Evolutionary conservation across 352 stramenopile species (phyloP).

Genomic region (Globisporangium sylvaticum): DNA sequence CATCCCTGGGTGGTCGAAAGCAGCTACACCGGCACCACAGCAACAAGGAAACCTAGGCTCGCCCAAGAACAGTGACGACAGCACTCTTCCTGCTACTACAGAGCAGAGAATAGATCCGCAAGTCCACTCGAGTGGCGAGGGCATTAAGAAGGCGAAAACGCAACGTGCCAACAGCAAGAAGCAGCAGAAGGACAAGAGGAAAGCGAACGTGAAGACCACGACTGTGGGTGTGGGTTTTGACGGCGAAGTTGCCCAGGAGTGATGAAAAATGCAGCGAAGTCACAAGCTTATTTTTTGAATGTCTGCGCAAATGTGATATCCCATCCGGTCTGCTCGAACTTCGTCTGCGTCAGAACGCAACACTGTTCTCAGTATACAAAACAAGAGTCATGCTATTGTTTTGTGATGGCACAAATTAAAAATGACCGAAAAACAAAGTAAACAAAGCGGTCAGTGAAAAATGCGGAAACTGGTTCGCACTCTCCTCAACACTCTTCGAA

Average conservation of each 20-base stretch:
- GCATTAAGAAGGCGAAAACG: neutral
- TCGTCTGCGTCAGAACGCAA: neutral
- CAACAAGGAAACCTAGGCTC: neutral
- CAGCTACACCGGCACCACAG: neutral
- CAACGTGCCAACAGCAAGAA: neutral
- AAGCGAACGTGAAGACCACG: constrained; percentile 1
- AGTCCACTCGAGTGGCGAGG: neutral
- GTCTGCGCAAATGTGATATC: no score
- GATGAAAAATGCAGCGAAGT: neutral
- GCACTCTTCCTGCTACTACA: neutral
- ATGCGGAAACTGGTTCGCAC: neutral
- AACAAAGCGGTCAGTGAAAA: neutral
- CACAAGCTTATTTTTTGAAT: no score
- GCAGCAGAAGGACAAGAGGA: constrained; percentile 7
- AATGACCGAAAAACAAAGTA: neutral
- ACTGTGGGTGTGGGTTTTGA: neutral
- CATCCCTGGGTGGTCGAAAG: constrained; percentile 73
- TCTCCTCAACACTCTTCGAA: neutral
- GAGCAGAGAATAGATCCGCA: constrained; percentile 4
- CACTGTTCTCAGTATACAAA: neutral
- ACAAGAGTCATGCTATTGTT: neutral
- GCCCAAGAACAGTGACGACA: neutral
- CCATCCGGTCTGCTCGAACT: no score
- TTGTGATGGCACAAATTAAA: no score
- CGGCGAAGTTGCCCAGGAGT: constrained; percentile 6